These are phyloP conservation scores for Boechera divaricarpa DNA, from an alignment of 345 rosid species.

Conservation along the genomic window DNA sequence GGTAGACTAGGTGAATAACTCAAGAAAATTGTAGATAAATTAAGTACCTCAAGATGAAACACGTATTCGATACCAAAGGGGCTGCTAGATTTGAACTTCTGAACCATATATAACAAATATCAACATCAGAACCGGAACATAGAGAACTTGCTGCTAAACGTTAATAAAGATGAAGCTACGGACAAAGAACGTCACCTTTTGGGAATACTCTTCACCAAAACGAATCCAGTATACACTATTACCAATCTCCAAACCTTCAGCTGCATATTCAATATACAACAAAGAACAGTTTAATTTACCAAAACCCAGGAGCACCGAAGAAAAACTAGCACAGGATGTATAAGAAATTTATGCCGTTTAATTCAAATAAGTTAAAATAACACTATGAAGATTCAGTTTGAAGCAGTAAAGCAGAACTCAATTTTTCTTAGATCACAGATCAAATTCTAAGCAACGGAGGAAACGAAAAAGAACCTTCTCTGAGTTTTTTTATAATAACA, in stretches of 20 bases:
- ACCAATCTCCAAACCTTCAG: conserved; percentile 71
- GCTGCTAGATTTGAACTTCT: conserved; percentile 80
- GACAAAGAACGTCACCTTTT: conserved; percentile 57
- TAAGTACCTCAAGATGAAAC: conserved; percentile 89
- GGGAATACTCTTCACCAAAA: conserved; percentile 82
- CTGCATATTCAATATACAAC: conserved; percentile 56
- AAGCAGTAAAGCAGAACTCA: background rate
- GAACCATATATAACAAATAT: conserved; percentile 42
- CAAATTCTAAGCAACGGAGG: background rate
- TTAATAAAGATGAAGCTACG: background rate
- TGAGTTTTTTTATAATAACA: conserved; percentile 83
- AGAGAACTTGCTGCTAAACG: background rate
- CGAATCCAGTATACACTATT: conserved; percentile 90
- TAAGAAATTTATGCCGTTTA: background rate
- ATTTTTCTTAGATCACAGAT: background rate
- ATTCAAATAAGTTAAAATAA: background rate
- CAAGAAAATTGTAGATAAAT: conserved; percentile 5
- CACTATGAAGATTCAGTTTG: background rate
- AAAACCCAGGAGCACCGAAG: background rate
- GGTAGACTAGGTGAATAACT: conserved; percentile 15
- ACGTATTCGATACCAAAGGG: conserved; percentile 89
- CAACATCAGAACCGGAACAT: conserved; percentile 14
- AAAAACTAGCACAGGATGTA: background rate
- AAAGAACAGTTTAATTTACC: conserved; percentile 30
- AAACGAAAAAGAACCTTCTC: conserved; percentile 62